Base-by-base conservation (phyloP, 2,329 filamentous ascomycete genomes). In the Fusarium kyushuense region DNA sequence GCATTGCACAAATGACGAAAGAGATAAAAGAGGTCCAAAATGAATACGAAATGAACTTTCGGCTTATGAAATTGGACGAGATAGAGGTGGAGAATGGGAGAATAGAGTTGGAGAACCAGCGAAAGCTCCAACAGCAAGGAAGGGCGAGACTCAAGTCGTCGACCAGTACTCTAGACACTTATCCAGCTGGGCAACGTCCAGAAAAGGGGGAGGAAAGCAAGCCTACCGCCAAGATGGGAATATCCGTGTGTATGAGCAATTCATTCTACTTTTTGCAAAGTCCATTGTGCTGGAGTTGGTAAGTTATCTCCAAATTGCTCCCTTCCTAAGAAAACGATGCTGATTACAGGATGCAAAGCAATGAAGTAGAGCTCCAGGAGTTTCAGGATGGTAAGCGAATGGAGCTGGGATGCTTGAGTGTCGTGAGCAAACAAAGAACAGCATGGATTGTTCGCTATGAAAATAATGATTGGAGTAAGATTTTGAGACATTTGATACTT, bases 401-500 rank as follows among this genome's bases (percentile, higher is more conserved):
- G 29, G 27, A 13, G 43, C 54, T 54, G 10, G 53, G 14, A 25
- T 32, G 23, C 5, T 23, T 55, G 12, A 33, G 2, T 16, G 29
- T 38, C 2, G 27, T n/a, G 8, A 9, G 5, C 5, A 6, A 16
- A 4, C 25, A 47, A 40, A 19, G 6, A 1, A 23, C 41, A 9
- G 33, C 38, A 17, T 54, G 54, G 54, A 41, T 66, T 6, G 47
- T 14, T 5, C 41, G 55, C 11, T 49, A 56, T 25, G 38, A 16
- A 23, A 45, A 59, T n/a, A 36, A 43, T 13, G 27, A 6, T 19
- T 63, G 54, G 51, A 12, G 63, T 66, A 53, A 32, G 30, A 25
- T 10, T 7, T 33, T 17, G 32, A 17, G 6, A 9, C 7, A 33
- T 5, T 33, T 17, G 16, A 17, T 33, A 17, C 32, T 33, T 17